Evolutionary conservation across 768 basidiomycete species (phyloP), one percentile per base, ranked within the genome.

Genomic region (Leccinum olivaceopallidum): DNA sequence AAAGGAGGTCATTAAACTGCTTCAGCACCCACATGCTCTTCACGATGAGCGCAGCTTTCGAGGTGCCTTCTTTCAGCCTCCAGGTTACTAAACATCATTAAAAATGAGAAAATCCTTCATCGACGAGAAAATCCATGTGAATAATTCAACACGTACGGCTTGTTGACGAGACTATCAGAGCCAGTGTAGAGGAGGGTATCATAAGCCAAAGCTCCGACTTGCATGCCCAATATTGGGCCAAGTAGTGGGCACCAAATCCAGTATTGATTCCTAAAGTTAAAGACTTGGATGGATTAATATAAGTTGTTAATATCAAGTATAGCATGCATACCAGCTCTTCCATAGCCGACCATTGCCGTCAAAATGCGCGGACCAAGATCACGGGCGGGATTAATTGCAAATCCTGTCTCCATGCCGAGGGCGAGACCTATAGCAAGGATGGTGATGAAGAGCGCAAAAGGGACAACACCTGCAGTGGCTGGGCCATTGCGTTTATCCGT

Each of bases 331-430:
- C 67, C 71, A 36, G 60, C 71, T 50, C 10, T 73, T 20, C 88
- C 88, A 64, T 88, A 90, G 18, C 88, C 89, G 7, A 81, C 87
- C 84, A 89, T 88, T 6, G 87, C 81, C 1, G 86, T 88, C 68
- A 89, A 70, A 34, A 90, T 65, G 10, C 88, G 80, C 2, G 88
- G 87, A 6, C 89, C 88, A 24, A 90, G 74, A 73, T 90, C 88
- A 67, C 89, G 85, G 34, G 88, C 86, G 50, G 88, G 88, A 64
- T 89, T 89, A 54, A 89, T 74, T 4, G 87, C 83, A 61, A 79
- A 86, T 51, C 82, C 85, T 7, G 88, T 89, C 65, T 89, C 76
- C 80, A 85, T 82, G 16, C 88, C 88, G 39, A 89, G 76, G n/a
- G 78, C 74, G 1, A 79, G 65, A 49, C 83, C 84, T 54, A 89